Evolutionary conservation across 1,284 basidiomycete genomes (phyloP).

Genomic region (Clitocybe nebularis): DNA sequence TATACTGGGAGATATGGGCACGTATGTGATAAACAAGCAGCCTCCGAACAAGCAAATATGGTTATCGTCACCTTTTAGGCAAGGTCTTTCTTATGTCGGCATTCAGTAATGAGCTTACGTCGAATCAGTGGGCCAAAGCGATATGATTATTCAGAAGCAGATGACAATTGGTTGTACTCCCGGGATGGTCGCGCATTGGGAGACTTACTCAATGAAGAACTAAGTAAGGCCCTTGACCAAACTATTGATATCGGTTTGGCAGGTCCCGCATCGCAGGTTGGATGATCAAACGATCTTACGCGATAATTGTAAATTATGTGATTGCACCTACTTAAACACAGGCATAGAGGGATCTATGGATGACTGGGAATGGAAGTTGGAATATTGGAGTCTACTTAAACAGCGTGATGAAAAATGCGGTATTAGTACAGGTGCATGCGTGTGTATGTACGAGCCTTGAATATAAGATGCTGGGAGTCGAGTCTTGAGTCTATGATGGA

Average conservation of each 20-base stretch:
- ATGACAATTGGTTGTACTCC: conserved; percentile 74
- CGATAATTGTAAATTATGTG: no score
- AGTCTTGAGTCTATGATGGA: no score
- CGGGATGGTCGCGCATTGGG: conserved; percentile 65
- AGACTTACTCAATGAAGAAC: conserved; percentile 65
- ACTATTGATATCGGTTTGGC: conserved; percentile 25
- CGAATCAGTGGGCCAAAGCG: conserved; percentile 78
- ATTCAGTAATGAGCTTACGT: conserved; percentile 2
- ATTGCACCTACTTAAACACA: no score
- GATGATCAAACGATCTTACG: no score
- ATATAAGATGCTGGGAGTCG: no score
- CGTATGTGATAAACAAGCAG: conserved; percentile 99
- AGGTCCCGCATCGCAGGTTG: background rate
- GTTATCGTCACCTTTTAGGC: conserved; percentile 90
- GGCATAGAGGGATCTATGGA: no score
- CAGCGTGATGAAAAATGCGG: no score
- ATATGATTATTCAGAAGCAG: conserved; percentile 67
- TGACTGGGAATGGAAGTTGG: no score
- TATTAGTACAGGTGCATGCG: no score
- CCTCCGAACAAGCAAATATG: conserved; percentile 99
- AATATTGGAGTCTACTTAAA: no score
- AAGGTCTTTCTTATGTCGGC: conserved; percentile 14
- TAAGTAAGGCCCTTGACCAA: conserved; percentile 36
- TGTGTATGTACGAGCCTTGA: no score
- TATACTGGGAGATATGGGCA: conserved; percentile 77